These are phyloP conservation scores for Clitocybe nebularis DNA, from an alignment of 1,284 basidiomycete genomes.

Conservation along the genomic window DNA sequence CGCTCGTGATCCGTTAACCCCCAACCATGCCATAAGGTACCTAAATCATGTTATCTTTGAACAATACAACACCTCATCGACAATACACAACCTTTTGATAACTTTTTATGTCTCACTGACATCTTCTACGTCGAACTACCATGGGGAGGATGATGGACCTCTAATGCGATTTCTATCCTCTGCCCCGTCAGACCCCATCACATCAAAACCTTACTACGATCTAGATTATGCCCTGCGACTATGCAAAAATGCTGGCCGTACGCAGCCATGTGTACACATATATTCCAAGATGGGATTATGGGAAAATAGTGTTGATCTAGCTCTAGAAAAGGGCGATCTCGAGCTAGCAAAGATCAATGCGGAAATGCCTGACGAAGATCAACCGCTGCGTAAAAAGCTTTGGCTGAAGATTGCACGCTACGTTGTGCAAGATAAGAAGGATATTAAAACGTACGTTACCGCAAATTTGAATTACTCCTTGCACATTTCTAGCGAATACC, in stretches of 20 bases:
- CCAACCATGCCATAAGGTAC: constrained; percentile 86
- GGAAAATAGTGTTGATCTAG: constrained; percentile 95
- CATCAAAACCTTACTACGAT: constrained; percentile 90
- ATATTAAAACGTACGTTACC: constrained; percentile 86
- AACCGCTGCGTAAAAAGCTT: constrained; percentile 84
- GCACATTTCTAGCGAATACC: too few species aligned
- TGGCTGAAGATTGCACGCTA: constrained; percentile 98
- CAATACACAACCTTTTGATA: constrained; percentile 92
- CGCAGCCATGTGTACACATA: constrained; percentile 92
- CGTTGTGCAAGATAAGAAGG: constrained; percentile 95
- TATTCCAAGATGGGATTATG: constrained; percentile 98
- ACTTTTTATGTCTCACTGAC: constrained; percentile 74
- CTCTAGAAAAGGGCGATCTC: constrained; percentile 88
- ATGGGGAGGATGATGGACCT: constrained; percentile 66
- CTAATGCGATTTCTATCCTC: constrained; percentile 86
- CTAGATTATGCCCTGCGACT: constrained; percentile 94
- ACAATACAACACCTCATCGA: constrained; percentile 75
- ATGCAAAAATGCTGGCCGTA: constrained; percentile 80
- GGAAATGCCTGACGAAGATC: constrained; percentile 89
- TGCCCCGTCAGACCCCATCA: constrained; percentile 79
- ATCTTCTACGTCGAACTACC: constrained; percentile 24
- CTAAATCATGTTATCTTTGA: constrained; percentile 83
- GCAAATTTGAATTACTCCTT: constrained; percentile 5
- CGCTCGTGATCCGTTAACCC: constrained; percentile 63
- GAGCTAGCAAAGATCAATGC: constrained; percentile 93